Conservation (phyloP, 1,284 basidiomycete genomes). For the Mycena citricolor region DNA sequence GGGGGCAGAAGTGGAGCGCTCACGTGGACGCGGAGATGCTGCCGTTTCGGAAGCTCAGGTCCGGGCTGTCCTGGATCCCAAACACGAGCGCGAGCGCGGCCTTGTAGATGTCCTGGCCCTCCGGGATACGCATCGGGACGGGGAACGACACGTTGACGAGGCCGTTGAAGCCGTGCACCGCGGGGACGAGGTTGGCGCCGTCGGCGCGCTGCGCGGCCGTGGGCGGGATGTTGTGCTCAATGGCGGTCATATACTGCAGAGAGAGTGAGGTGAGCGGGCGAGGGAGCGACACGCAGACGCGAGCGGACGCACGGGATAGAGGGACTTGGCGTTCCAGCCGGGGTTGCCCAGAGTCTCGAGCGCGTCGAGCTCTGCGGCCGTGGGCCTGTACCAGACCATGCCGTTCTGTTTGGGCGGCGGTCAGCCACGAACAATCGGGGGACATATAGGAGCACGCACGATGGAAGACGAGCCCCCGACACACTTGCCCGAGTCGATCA, state of each 20-base stretch:
- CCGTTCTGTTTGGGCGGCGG: constrained; percentile 15
- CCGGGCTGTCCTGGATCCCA: constrained; percentile 20
- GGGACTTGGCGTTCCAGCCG: constrained; percentile 22
- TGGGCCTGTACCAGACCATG: constrained; percentile 22
- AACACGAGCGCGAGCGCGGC: constrained; percentile 24
- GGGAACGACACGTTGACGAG: constrained; percentile 26
- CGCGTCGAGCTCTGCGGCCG: constrained; percentile 21
- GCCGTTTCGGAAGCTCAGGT: constrained; percentile 23
- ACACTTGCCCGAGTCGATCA: constrained; percentile 19
- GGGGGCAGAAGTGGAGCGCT: not conserved
- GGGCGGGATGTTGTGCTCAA: constrained; percentile 22
- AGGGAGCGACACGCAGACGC: not conserved
- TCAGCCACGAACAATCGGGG: not conserved
- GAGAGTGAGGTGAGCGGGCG: not conserved
- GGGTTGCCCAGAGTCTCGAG: constrained; percentile 23
- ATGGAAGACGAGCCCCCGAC: constrained; percentile 16
- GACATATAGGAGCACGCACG: not conserved
- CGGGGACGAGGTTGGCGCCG: constrained; percentile 23
- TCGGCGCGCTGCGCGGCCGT: constrained; percentile 21
- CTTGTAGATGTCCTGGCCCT: constrained; percentile 25
- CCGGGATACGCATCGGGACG: constrained; percentile 27
- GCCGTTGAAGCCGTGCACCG: constrained; percentile 25
- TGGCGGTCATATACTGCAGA: constrained; percentile 20
- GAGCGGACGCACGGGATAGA: constrained; percentile 10
- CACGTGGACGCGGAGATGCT: constrained; percentile 23